These are phyloP conservation scores for Sporisorium iseilematis-ciliati DNA, from an alignment of 1,284 basidiomycete genomes.

Conservation along the genomic window DNA sequence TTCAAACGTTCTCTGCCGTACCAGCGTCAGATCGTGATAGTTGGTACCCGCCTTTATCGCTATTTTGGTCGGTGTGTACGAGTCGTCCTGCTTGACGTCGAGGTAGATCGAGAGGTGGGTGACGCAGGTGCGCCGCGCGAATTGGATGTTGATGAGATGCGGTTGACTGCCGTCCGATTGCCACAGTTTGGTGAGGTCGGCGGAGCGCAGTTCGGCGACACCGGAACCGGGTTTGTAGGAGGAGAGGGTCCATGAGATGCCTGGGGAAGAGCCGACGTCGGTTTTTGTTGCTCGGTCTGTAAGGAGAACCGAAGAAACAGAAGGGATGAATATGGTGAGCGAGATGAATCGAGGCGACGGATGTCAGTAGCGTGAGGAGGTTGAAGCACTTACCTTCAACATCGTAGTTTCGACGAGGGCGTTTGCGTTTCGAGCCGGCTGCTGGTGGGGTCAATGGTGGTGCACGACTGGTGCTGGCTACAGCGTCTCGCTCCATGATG, in stretches of 20 bases:
- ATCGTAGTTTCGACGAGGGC: slow-evolving; percentile 34
- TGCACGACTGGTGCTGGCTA: slow-evolving; percentile 23
- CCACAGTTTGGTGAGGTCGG: slow-evolving; percentile 94
- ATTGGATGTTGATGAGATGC: slow-evolving; percentile 93
- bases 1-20: slow-evolving; percentile 64
- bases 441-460: slow-evolving; percentile 4
- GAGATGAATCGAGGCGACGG: background rate
- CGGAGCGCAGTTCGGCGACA: slow-evolving; percentile 88
- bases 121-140: slow-evolving; percentile 88
- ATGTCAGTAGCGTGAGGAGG: background rate
- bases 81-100: slow-evolving; percentile 89
- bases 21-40: slow-evolving; percentile 89
- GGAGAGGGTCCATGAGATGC: slow-evolving; percentile 94
- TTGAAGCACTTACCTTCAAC: slow-evolving; percentile 27
- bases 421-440: slow-evolving; percentile 15
- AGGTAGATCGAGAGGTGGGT: slow-evolving; percentile 89
- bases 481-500: slow-evolving; percentile 21
- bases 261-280: slow-evolving; percentile 62
- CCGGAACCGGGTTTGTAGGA: slow-evolving; percentile 97
- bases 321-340: background rate
- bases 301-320: too few species aligned
- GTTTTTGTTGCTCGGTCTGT: slow-evolving; percentile 60
- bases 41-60: slow-evolving; percentile 92
- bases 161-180: slow-evolving; percentile 99
- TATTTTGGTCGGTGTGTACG: slow-evolving; percentile 93